Evolutionary conservation across 1,284 basidiomycete genomes (phyloP), one percentile per base, ranked within the genome.

Genomic region (Anthracocystis walkeri): DNA sequence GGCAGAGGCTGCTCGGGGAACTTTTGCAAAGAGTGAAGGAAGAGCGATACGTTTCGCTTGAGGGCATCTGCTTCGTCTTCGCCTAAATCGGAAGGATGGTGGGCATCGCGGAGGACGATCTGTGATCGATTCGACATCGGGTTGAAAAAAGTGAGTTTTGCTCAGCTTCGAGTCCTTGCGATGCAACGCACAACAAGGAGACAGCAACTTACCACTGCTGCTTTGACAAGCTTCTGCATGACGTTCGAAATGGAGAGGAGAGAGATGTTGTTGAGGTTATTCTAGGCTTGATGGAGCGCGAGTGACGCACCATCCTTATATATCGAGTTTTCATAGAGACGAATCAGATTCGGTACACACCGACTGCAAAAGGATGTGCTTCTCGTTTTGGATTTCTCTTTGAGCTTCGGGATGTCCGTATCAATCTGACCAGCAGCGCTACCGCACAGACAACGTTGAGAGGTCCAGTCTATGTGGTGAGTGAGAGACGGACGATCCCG

Each of bases 171-270:
- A 7, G 41, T 11, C 14, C 8, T 10, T 11, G 21, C 11, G 10
- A 33, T 53, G 44, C 23, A 18, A 16, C 29, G 18, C 18, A 20
- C 4, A 10, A n/a, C 5, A 40, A 12, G 25, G 1, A 41, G 38
- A 12, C 23, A 7, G n/a, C 16, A 21, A 7, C 58, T 56, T 31
- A 70, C 67, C 67, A 70, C 57, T 5, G 67, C 67, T 29, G 61
- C 67, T 57, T 52, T 59, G 8, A 70, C 67, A 11, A 70, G 54
- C 20, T 41, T n/a, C 21, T 70, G 49, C 56, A 58, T 58, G 16
- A 25, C 38, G 33, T 25, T 29, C n/a, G n/a, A n/a, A n/a, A n/a
- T n/a, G 29, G 21, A 38, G 12, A 12, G 3, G 35, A 38, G 14
- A 38, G 35, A 16, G 3, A 38, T 10, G 14, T 16, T 14, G 12